Evolutionary conservation across 768 basidiomycete genomes (phyloP), one percentile per base, ranked within the genome.

Genomic region (Boletus reticuloceps): DNA sequence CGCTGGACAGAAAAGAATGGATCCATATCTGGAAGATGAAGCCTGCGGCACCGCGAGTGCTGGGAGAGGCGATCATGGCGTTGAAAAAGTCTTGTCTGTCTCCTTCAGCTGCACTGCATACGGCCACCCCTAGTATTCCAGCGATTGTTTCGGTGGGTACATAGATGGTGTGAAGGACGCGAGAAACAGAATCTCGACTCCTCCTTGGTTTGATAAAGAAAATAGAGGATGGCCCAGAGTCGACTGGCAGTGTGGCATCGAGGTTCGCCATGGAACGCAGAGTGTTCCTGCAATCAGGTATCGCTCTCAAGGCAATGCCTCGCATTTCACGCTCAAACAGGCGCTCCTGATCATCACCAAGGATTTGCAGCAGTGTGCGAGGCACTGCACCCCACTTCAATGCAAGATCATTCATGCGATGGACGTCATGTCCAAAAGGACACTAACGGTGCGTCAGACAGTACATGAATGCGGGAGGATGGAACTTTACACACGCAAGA

Each of bases 1-100:
- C 25, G 7, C 44, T 52, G 29, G 22, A 12, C 14, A 52, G 5
- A 40, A 46, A 55, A 17, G 54, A 53, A 9, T 46, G 50, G 19
- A 44, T 36, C 50, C 50, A 46, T 12, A 38, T 55, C 44, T 52
- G 13, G 19, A 55, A 55, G 31, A 52, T 46, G 13, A 45, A 52
- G 11, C 44, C 50, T 32, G 44, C 54, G 8, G 50, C 50, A 14
- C 12, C 14, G 32, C 38, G 50, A 51, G 50, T 52, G 12, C n/a
- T n/a, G 1, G 38, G 43, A 27, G 17, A 55, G 12, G 20, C 17
- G 7, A 52, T 27, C 50, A 56, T 46, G 5, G 20, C 31, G 11
- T 52, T 52, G 50, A 52, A 53, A 19, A 55, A 46, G 17, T 51
- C 31, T 31, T 52, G 50, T 27, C 50, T 55, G 7, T 55, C 54